Conservation (phyloP, 2,329 filamentous ascomycete genomes). For the Penicillium corylophilum region DNA sequence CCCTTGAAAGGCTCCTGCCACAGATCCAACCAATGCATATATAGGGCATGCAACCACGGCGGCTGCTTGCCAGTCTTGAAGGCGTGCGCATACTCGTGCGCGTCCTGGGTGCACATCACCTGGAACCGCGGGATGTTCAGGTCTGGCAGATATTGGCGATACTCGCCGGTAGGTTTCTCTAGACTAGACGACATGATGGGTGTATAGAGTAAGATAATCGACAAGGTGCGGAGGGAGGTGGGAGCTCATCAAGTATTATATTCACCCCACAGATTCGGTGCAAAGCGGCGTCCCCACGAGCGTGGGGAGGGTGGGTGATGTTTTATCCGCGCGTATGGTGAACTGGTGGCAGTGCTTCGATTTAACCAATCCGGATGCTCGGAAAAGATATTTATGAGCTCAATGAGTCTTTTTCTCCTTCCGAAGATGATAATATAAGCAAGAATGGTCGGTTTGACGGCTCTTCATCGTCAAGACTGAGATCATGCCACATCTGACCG, state of each 20-base stretch:
- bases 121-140: constrained; percentile 62
- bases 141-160: constrained; percentile 63
- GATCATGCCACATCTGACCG: not conserved
- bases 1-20: constrained; percentile 67
- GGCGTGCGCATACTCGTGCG: constrained; percentile 60
- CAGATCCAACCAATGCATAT: constrained; percentile 58
- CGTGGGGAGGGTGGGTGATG: constrained; percentile 23
- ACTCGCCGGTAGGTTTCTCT: constrained; percentile 39
- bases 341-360: not conserved
- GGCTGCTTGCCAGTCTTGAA: constrained; percentile 61
- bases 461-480: not conserved
- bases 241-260: constrained; percentile 12
- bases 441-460: not conserved
- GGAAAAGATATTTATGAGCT: constrained; percentile 13
- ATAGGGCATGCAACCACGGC: constrained; percentile 66
- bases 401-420: not conserved
- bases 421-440: not conserved
- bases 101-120: constrained; percentile 61
- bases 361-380: constrained; percentile 6
- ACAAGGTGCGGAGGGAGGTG: not conserved
- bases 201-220: not conserved
- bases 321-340: constrained; percentile 14
- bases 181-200: constrained; percentile 3
- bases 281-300: constrained; percentile 18
- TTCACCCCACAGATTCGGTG: constrained; percentile 16